These are phyloP conservation scores for Gynandropsis gynandra DNA, from an alignment of 345 rosid species.

Conservation along the genomic window DNA sequence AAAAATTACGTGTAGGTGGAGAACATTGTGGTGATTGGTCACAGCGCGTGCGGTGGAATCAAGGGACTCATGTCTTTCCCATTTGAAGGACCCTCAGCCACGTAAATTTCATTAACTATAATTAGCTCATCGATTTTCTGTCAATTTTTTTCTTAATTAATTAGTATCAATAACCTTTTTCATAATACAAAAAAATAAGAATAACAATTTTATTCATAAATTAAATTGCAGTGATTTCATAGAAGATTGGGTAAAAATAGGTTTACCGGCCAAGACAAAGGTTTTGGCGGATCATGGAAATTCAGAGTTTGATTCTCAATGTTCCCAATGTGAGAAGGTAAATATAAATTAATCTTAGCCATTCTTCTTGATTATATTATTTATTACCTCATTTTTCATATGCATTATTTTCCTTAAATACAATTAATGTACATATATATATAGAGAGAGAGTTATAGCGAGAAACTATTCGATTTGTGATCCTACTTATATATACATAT, in stretches of 20 bases:
- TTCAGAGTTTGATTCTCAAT: slow-evolving; percentile 37
- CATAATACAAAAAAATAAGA: not conserved
- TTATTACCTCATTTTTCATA: too few relatives aligned
- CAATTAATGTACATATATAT: too few relatives aligned
- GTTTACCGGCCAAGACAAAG: slow-evolving; percentile 69
- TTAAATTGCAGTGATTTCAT: slow-evolving; percentile 69
- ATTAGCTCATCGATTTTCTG: not conserved
- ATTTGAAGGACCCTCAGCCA: slow-evolving; percentile 39
- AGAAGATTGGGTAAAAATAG: slow-evolving; percentile 87
- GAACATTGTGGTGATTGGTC: slow-evolving; percentile 88
- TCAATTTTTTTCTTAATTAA: too few relatives aligned
- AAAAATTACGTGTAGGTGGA: slow-evolving; percentile 42
- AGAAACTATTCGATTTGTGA: too few relatives aligned
- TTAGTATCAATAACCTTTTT: not conserved
- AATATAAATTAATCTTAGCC: not conserved
- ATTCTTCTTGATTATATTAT: too few relatives aligned
- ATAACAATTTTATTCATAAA: not conserved
- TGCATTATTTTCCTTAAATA: too few relatives aligned
- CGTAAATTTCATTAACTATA: slow-evolving; percentile 15
- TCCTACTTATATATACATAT: too few relatives aligned
- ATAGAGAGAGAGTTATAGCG: not conserved
- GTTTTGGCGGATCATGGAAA: slow-evolving; percentile 39
- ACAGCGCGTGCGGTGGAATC: slow-evolving; percentile 95
- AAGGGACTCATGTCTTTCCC: slow-evolving; percentile 96
- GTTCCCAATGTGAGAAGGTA: slow-evolving; percentile 79